Evolutionary conservation across 139 green algal species (phyloP), one percentile per base, ranked within the genome.

Genomic region (Auxenochlorella protothecoides): DNA sequence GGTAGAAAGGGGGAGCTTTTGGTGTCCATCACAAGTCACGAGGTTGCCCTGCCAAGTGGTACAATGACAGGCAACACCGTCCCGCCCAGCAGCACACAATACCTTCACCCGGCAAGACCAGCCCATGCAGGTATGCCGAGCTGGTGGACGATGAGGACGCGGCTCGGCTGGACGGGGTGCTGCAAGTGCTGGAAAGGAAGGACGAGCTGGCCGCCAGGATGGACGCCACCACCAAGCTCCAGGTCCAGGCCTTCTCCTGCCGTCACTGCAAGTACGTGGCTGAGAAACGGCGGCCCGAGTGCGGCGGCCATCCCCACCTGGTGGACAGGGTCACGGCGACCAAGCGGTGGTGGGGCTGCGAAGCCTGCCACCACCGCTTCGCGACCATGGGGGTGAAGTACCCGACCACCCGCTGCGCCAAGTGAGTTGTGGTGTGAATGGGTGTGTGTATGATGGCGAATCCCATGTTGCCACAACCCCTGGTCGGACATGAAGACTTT

Each of bases 311-410:
- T 68, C 67, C 78, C 5, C 27, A 75, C 11, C 14, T 61, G 2
- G 61, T 82, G 10, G 68, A 75, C 51, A 59, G 64, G 2, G 53
- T 79, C 2, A 10, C 72, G 66, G 72, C 72, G 59, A 77, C 56
- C 62, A 87, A 86, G 72, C 74, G 80, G 56, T 87, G 82, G 82
- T 87, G 82, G 82, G 55, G 68, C 27, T 87, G 82, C 71, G 59
- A 64, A 2, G 71, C 71, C 56, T 87, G 82, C 72, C 75, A 72
- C n/a, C 52, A 78, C 66, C 71, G 67, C 14, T 86, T 87, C 66
- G 59, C 68, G 57, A 87, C 80, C 0, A 56, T 87, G 12, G 80
- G 66, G 6, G 72, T 81, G 3, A 63, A 52, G 4, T 80, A 83
- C 63, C 82, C 82, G 10, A 64, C 52, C 13, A 68, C n/a, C 27